Evolutionary conservation across 202 grass and related monocot genomes (phyloP), one percentile per base, ranked within the genome.

Genomic region (Carex arenaria): DNA sequence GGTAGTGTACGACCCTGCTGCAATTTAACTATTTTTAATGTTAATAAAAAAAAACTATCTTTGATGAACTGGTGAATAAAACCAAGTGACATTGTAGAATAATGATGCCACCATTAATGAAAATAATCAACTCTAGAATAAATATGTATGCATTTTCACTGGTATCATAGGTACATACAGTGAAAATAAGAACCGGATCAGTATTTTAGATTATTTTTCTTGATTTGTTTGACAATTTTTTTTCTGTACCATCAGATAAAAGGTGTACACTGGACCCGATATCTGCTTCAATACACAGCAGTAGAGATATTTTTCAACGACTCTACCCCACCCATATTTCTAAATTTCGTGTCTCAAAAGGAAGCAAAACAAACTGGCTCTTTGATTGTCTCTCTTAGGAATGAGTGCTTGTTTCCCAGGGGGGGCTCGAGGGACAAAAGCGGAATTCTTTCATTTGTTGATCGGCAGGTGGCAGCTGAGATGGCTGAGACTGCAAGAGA

Each of bases 221-320:
- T 57, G 5, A 30, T 28, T 54, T 51, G 18, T 75, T 75, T 76
- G 40, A 85, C 34, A 38, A 64, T 15, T 72, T 1, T 53, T 84
- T 87, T 61, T 71, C 10, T 40, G 71, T 87, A 73, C 87, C 84
- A 49, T 26, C 93, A 98, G 95, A 92, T 98, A 93, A 93, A 87
- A 90, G 87, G 89, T 84, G 95, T 98, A 88, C 85, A 98, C 82
- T 98, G 82, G 93, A 98, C 95, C 77, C 91, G 92, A 2, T 95
- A 98, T 66, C 86, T 98, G 34, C 79, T 98, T 85, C 95, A 98
- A 67, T 93, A 93, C 79, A 98, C 92, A 71, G 95, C 95, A 87
- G 87, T 85, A 54, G 95, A 98, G 77, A 93, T 98, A 72, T 98
- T 98, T 64, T 98, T 95, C 84, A 90, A 90, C 84, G 88, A 98